Base-by-base conservation (phyloP, 2,329 filamentous ascomycete genomes). In the Colletotrichum siamense region DNA sequence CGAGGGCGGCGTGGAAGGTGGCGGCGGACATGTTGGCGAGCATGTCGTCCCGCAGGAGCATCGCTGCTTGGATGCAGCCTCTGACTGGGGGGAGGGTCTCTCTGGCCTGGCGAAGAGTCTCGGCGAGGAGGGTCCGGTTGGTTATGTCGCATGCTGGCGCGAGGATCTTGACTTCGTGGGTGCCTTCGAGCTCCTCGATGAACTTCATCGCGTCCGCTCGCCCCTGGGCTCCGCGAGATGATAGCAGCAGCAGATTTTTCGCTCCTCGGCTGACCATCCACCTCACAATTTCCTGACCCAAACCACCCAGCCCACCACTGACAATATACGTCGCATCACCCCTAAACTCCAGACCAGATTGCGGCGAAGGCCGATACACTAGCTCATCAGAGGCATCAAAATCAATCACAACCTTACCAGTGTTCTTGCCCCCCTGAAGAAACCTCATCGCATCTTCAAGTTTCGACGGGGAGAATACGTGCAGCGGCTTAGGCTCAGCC, bases 291-390 rank as follows among this genome's bases (percentile, higher is more conserved):
- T 86, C 88, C 44, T 86, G 85, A 1, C 91, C 91, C 1, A 93
- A 84, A 10, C 91, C 91, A 18, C 91, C 90, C 0, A 92, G 85
- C 0, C 91, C 90, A n/a, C 91, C 91, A 6, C 87, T 85, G 4
- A 93, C 81, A 5, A 93, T 79, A 71, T 93, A 93, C 2, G 89
- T 89, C 1, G 82, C 85, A 9, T 85, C 80, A 30, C 6, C 16
- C 5, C 75, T 30, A 24, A 75, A 75, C 44, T 76, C 79, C 77
- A 55, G 69, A 13, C 77, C 79, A 77, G 8, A 80, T 66, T 16
- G 39, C 3, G 49, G 24, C 72, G 78, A 16, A 34, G 26, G 52
- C 79, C 39, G 67, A 4, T 59, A 73, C 22, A 30, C 1, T 0
- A 26, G 0, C 7, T n/a, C 59, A 5, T 30, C 39, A 30, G n/a